Evolutionary conservation across 2,329 filamentous ascomycete genomes (phyloP).

Genomic region (Diaporthe ilicicola): DNA sequence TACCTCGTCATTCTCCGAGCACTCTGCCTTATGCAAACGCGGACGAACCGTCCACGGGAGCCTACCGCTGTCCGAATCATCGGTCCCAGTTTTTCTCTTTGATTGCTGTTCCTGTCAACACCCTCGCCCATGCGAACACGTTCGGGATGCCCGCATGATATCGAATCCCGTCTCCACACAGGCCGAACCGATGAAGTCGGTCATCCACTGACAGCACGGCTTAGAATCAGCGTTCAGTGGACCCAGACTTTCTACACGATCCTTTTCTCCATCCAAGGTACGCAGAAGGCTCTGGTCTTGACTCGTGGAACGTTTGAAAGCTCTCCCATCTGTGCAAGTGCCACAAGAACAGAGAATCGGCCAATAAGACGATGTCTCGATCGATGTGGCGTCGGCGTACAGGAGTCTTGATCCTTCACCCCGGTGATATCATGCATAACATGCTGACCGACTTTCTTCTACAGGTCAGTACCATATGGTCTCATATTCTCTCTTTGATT

Average conservation of each 20-base stretch:
- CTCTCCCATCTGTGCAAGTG: constrained; percentile 14
- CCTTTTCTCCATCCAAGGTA: constrained; percentile 42
- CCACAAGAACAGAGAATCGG: constrained; percentile 3
- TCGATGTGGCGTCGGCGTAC: constrained; percentile 28
- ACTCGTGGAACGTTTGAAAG: constrained; percentile 26
- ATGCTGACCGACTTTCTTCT: constrained; percentile 33
- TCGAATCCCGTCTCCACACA: constrained; percentile 46
- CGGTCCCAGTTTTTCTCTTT: constrained; percentile 37
- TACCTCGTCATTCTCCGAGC: background rate
- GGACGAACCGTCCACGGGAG: constrained; percentile 46
- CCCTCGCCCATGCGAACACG: constrained; percentile 53
- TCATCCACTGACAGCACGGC: constrained; percentile 39
- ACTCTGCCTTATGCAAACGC: constrained; percentile 29
- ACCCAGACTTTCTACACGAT: constrained; percentile 38
- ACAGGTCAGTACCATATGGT: constrained; percentile 33
- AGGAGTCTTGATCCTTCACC: constrained; percentile 16
- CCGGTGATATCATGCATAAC: constrained; percentile 30
- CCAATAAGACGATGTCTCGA: constrained; percentile 21
- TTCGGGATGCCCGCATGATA: constrained; percentile 55
- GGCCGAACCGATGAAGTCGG: constrained; percentile 20
- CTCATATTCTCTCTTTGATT: constrained; percentile 31
- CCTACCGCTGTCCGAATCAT: constrained; percentile 37
- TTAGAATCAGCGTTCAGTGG: constrained; percentile 32
- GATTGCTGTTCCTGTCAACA: constrained; percentile 46
- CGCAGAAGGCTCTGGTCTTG: constrained; percentile 8